These are phyloP conservation scores for Chlorella sp. DNA, from an alignment of 139 green algal species.

Conservation along the genomic window DNA sequence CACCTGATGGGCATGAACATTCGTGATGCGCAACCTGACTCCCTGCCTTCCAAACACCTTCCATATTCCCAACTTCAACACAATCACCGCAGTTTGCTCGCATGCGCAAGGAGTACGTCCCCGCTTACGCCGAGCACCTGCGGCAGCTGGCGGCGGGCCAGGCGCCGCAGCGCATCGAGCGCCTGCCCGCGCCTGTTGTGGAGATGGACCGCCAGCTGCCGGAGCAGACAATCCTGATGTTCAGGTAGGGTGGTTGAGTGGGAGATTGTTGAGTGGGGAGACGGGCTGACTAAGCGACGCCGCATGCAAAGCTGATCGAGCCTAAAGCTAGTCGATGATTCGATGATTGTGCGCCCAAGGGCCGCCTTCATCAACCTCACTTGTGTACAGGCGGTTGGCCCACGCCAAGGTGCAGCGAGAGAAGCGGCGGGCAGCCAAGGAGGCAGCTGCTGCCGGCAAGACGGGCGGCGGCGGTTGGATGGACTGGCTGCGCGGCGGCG, in stretches of 20 bases:
- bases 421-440: constrained; percentile 24
- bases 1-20: no score
- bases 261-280: no score
- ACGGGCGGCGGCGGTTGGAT: constrained; percentile 48
- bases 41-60: no score
- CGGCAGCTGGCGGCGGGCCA: background rate
- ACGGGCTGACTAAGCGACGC: no score
- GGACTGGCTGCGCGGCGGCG: constrained; percentile 56
- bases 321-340: no score
- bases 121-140: constrained; percentile 68
- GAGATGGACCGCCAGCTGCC: constrained; percentile 78
- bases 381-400: constrained; percentile 65
- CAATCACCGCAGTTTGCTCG: constrained; percentile 28
- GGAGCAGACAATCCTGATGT: constrained; percentile 83
- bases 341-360: no score
- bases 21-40: no score
- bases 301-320: no score
- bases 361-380: no score
- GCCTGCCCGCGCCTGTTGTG: constrained; percentile 38
- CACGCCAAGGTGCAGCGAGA: constrained; percentile 63
- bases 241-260: constrained; percentile 37
- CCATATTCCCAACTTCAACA: no score
- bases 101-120: constrained; percentile 78
- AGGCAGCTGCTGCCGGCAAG: background rate
- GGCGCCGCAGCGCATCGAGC: background rate